These are phyloP conservation scores for Acanthamoeba royreba DNA, from an alignment of 208 protist species.

Conservation along the genomic window DNA sequence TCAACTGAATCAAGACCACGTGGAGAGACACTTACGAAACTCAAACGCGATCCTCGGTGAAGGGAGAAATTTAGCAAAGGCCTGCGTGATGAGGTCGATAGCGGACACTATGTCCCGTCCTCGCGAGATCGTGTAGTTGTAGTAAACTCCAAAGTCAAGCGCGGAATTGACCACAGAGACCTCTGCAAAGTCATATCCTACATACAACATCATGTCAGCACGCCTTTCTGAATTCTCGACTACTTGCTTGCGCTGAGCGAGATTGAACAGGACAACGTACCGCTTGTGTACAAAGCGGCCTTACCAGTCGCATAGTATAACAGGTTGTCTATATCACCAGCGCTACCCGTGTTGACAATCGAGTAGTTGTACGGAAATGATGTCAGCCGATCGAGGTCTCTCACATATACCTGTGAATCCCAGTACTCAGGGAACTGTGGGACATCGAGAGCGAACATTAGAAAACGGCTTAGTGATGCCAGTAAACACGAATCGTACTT, in stretches of 20 bases:
- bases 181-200: neutral
- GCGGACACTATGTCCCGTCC: neutral
- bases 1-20: no score
- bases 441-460: no score
- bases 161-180: neutral
- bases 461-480: no score
- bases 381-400: neutral
- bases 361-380: conserved; percentile 20
- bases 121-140: conserved; percentile 1
- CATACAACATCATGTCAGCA: no score
- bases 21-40: neutral
- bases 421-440: neutral
- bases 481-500: neutral
- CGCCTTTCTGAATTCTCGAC: no score
- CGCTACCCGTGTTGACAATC: neutral
- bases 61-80: neutral
- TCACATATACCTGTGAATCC: neutral
- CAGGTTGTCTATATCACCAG: neutral
- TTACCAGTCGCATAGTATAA: neutral
- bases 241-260: neutral
- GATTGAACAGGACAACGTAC: neutral
- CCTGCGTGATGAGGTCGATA: conserved; percentile 29
- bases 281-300: neutral
- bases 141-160: neutral
- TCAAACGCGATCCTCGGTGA: neutral